Conservation (phyloP, 2,329 filamentous ascomycete genomes). For the Calonectria pteridis region DNA sequence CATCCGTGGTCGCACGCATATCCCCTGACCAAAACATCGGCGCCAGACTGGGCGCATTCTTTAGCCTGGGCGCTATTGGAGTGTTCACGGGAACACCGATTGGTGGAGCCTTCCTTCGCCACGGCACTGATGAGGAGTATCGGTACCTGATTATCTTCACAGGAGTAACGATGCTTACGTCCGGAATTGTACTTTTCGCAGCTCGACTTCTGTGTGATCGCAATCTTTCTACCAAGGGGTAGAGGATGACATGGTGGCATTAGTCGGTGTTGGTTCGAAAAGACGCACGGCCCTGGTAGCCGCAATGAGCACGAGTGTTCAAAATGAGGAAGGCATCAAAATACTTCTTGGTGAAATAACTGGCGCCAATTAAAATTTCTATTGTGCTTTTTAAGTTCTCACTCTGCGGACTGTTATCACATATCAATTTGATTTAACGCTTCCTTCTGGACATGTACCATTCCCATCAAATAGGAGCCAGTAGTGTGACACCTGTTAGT, state of each 20-base stretch:
- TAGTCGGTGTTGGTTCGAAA: not conserved
- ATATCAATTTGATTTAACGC: not conserved
- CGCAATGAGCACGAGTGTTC: not conserved
- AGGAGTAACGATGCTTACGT: not conserved
- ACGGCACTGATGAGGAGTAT: not conserved
- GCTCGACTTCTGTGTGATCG: not conserved
- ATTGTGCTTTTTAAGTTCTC: not conserved
- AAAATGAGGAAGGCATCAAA: not conserved
- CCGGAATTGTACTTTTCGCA: not conserved
- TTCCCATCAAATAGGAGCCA: not conserved
- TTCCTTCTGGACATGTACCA: not conserved
- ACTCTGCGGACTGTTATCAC: too few relatives aligned
- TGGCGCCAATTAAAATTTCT: not conserved
- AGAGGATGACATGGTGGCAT: not conserved
- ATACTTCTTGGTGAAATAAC: not conserved
- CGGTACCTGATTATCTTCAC: not conserved
- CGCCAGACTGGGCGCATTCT: not conserved
- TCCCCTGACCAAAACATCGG: not conserved
- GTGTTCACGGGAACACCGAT: not conserved
- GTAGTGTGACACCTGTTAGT: not conserved
- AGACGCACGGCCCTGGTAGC: not conserved
- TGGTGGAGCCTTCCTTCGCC: not conserved
- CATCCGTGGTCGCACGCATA: not conserved
- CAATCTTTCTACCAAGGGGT: not conserved
- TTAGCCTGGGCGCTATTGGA: not conserved